Conservation (phyloP, 2,329 filamentous ascomycete species). For the Calonectria hongkongensis region DNA sequence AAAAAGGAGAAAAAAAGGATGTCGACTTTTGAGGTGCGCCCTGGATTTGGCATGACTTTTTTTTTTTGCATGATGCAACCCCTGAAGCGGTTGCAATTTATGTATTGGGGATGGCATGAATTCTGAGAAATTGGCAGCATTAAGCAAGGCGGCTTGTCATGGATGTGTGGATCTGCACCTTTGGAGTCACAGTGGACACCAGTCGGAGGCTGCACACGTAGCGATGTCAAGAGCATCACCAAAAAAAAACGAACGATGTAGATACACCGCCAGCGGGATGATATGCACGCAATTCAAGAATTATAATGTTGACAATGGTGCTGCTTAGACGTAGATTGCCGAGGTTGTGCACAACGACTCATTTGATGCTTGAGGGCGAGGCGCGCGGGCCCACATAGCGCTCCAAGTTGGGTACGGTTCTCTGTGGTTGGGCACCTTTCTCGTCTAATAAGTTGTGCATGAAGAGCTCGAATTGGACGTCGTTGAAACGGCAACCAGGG, state of each 20-base stretch:
- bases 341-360: neutral
- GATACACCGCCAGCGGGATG: slow-evolving; percentile 3
- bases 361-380: neutral
- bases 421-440: slow-evolving; percentile 2
- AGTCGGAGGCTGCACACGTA: slow-evolving; percentile 4
- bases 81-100: neutral
- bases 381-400: slow-evolving; percentile 1
- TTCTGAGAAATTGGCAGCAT: neutral
- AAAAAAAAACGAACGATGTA: slow-evolving; percentile 1
- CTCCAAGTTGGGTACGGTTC: slow-evolving; percentile 3
- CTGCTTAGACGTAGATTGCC: neutral
- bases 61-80: neutral
- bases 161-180: neutral
- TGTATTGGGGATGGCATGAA: neutral
- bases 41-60: neutral
- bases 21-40: no score
- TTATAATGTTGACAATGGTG: neutral
- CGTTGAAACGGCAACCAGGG: slow-evolving; percentile 17
- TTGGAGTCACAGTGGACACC: neutral
- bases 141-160: neutral
- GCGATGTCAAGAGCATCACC: neutral
- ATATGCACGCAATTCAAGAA: neutral
- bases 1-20: no score
- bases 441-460: slow-evolving; percentile 10
- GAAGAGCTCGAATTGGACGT: neutral